Evolutionary conservation across 805 yeast species (phyloP).

Genomic region (Lipomyces japonicus): DNA sequence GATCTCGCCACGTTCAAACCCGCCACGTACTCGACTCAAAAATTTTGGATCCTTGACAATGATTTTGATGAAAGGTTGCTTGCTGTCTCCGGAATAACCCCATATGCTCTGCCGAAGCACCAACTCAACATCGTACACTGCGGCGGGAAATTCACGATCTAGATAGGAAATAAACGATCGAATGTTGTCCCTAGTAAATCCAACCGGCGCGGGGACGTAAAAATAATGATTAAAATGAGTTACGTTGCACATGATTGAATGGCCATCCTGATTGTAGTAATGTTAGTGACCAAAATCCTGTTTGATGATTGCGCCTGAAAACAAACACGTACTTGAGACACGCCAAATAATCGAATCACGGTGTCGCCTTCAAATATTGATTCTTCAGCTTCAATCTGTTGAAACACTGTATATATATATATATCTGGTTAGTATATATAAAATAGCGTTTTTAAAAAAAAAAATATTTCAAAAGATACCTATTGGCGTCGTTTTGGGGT

Average conservation of each 20-base stretch:
- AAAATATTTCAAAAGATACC: slow-evolving; percentile 5
- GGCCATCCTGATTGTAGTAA: slow-evolving; percentile 50
- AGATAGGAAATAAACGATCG: slow-evolving; percentile 47
- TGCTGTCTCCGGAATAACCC: slow-evolving; percentile 82
- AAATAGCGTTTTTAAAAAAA: no score
- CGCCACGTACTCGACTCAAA: slow-evolving; percentile 66
- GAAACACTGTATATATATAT: slow-evolving; percentile 49
- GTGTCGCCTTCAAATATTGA: slow-evolving; percentile 55
- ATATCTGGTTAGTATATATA: neutral
- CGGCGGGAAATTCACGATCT: slow-evolving; percentile 42
- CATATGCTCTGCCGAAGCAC: slow-evolving; percentile 78
- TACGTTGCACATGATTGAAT: slow-evolving; percentile 85
- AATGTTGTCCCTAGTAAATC: slow-evolving; percentile 58
- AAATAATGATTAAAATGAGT: slow-evolving; percentile 85
- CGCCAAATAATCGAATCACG: slow-evolving; percentile 81
- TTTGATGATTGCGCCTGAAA: neutral
- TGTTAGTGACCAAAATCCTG: neutral
- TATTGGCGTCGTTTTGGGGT: slow-evolving; percentile 50
- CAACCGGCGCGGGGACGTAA: slow-evolving; percentile 85
- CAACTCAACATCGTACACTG: slow-evolving; percentile 64
- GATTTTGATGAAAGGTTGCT: slow-evolving; percentile 75
- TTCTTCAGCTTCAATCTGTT: slow-evolving; percentile 95
- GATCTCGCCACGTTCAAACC: slow-evolving; percentile 79
- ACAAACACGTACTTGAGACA: slow-evolving; percentile 48
- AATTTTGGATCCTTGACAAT: slow-evolving; percentile 61